Percentiles rank a stretch among this genome's conserved stretches.
Evolutionary conservation across 2,329 filamentous ascomycete species (phyloP).

Genomic region (Apiospora koreana): DNA sequence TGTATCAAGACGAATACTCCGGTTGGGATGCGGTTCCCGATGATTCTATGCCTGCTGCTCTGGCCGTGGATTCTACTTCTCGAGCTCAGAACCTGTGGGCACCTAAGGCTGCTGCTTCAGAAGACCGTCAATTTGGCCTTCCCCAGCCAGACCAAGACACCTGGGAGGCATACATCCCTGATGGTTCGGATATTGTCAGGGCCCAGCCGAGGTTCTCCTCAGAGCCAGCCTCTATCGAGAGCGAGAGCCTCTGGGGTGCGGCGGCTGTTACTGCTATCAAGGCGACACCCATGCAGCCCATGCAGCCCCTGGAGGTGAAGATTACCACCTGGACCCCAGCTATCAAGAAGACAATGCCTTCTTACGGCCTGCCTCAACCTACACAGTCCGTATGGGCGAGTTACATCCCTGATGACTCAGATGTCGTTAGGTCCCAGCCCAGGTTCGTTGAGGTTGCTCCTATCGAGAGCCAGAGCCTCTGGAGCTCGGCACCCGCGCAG

Average conservation of each 20-base stretch:
- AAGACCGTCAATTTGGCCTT: slow-evolving; percentile 20
- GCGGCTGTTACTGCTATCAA: too few relatives aligned
- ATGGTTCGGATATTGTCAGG: neutral
- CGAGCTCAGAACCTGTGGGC: slow-evolving; percentile 22
- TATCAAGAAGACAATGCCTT: neutral
- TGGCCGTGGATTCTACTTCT: slow-evolving; percentile 2
- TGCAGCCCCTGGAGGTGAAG: neutral
- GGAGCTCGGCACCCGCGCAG: too few relatives aligned
- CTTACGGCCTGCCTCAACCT: neutral
- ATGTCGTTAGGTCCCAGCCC: neutral
- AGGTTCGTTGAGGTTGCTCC: neutral
- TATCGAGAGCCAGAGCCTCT: neutral
- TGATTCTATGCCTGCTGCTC: slow-evolving; percentile 30
- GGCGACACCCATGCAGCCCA: too few relatives aligned
- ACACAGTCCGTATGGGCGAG: neutral
- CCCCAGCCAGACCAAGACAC: neutral
- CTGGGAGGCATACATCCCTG: neutral
- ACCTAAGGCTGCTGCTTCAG: slow-evolving; percentile 15
- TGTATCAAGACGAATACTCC: slow-evolving; percentile 17
- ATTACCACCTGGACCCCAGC: neutral
- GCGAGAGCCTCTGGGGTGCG: neutral
- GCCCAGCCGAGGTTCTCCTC: neutral
- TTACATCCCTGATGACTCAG: neutral
- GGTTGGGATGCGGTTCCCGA: slow-evolving; percentile 27
- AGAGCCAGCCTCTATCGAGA: neutral